phyloP scores from a whole-genome alignment of 83 land plant genomes.

The Picea engelmannii region DNA sequence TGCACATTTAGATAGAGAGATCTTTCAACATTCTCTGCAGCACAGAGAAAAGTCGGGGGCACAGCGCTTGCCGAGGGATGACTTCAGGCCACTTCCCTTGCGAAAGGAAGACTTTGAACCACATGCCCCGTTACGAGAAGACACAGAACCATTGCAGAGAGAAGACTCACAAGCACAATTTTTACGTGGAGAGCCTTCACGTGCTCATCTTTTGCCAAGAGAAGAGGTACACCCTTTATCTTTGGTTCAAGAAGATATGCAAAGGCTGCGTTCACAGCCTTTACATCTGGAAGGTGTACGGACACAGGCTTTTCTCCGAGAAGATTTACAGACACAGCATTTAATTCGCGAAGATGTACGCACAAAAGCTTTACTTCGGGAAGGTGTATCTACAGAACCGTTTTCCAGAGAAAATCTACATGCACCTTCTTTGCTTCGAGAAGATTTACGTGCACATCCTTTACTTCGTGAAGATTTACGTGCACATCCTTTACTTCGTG shows the following conservation, averaged over 20 bases:
- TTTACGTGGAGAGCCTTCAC: background rate
- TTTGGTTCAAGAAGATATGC: conserved; percentile 6
- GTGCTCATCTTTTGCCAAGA: background rate
- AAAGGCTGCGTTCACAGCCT: conserved; percentile 3
- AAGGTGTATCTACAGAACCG: background rate
- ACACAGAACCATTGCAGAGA: background rate
- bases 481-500: conserved; percentile 9
- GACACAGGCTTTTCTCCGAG: background rate
- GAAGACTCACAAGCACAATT: background rate
- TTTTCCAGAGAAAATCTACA: background rate
- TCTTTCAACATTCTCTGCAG: background rate
- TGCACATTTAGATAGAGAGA: conserved; percentile 11
- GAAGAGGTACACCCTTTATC: conserved; percentile 7
- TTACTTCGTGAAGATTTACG: conserved; percentile 5
- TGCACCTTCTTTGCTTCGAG: background rate
- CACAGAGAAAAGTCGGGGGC: background rate
- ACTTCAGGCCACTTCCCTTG: conserved; percentile 9
- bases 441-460: conserved; percentile 3
- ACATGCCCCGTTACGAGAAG: background rate
- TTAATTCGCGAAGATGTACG: conserved; percentile 1
- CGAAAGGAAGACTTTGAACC: conserved; percentile 11
- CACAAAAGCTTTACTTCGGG: background rate
- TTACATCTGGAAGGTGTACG: background rate
- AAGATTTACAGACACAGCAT: conserved; percentile 10
- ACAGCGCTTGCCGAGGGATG: conserved; percentile 9